These are phyloP conservation scores for Globisporangium nagaii DNA, from an alignment of 352 stramenopile species.

Conservation along the genomic window DNA sequence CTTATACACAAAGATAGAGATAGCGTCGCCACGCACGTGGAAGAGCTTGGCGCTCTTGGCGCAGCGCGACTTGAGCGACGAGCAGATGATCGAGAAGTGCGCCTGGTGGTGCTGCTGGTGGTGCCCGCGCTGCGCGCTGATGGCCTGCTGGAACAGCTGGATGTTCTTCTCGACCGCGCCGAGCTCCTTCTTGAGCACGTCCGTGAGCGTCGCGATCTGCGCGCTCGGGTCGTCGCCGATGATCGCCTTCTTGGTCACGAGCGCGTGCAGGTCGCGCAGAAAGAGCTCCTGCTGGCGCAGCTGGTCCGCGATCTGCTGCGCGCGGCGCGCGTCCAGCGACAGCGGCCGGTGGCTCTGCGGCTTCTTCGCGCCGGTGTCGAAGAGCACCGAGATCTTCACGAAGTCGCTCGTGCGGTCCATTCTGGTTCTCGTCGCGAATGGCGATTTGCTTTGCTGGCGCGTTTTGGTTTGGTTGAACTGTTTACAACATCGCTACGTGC, in stretches of 20 bases:
- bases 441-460: neutral
- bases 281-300: conserved; percentile 78
- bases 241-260: conserved; percentile 72
- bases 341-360: conserved; percentile 54
- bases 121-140: conserved; percentile 41
- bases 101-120: conserved; percentile 68
- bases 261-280: conserved; percentile 63
- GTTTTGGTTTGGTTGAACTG: neutral
- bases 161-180: conserved; percentile 59
- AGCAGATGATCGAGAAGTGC: conserved; percentile 77
- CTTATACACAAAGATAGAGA: conserved; percentile 1
- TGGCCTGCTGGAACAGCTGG: conserved; percentile 52
- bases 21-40: conserved; percentile 32
- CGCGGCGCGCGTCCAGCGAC: conserved; percentile 59
- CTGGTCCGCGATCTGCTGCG: conserved; percentile 80
- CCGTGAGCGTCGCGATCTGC: conserved; percentile 72
- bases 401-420: conserved; percentile 84
- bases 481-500: too few relatives aligned
- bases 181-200: conserved; percentile 77
- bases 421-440: neutral
- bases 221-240: conserved; percentile 69
- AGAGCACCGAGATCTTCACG: conserved; percentile 79
- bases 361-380: conserved; percentile 50
- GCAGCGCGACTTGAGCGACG: conserved; percentile 74
- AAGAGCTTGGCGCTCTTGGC: conserved; percentile 79